Evolutionary conservation across 768 basidiomycete species (phyloP).

Genomic region (Psilocybe subaeruginosa): DNA sequence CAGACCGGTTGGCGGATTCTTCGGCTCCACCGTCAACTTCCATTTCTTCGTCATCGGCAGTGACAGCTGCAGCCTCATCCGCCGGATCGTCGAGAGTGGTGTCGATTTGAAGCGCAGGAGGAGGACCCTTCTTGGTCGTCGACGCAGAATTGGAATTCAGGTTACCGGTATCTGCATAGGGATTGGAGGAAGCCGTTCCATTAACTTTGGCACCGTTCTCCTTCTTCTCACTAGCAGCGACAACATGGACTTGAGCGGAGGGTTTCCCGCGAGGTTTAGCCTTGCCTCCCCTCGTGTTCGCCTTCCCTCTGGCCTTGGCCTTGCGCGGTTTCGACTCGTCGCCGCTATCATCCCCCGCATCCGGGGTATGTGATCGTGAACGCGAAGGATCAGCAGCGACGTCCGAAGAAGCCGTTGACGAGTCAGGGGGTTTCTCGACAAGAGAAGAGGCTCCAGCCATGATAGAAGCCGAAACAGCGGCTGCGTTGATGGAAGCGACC

Average conservation of each 20-base stretch:
- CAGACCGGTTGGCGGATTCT: not conserved
- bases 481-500: conserved; percentile 33
- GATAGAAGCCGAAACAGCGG: conserved; percentile 49
- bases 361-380: conserved; percentile 14
- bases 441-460: conserved; percentile 47
- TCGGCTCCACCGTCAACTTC: conserved; percentile 18
- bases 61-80: not conserved
- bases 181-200: conserved; percentile 6
- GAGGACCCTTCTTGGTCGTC: conserved; percentile 22
- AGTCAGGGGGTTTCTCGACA: conserved; percentile 9
- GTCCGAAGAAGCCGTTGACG: not conserved
- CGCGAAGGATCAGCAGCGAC: conserved; percentile 1
- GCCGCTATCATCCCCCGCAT: conserved; percentile 10
- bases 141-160: not conserved
- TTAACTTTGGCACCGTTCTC: conserved; percentile 9
- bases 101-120: conserved; percentile 19
- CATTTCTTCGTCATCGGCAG: conserved; percentile 12
- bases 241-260: not conserved
- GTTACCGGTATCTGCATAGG: not conserved
- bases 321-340: conserved; percentile 13
- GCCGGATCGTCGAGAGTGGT: not conserved
- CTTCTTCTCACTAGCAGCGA: conserved; percentile 1
- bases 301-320: conserved; percentile 9
- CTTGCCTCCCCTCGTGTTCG: conserved; percentile 8
- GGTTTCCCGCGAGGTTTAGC: conserved; percentile 14